These are phyloP conservation scores for Phoma sp. DNA, from an alignment of 2,329 filamentous ascomycete species.

Conservation along the genomic window DNA sequence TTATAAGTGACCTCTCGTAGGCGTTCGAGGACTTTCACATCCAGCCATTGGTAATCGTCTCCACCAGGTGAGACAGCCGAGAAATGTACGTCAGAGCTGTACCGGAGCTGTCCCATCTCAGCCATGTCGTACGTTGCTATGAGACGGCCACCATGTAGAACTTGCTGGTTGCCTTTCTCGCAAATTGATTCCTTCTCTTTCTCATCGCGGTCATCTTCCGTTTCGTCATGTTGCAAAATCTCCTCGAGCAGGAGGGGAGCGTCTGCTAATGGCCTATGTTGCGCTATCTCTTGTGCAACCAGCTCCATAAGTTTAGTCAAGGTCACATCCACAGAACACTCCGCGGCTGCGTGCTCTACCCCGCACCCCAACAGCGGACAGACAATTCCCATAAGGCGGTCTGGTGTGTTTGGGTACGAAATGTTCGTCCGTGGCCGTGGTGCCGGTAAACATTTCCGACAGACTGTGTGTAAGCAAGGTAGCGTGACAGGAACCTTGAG, in stretches of 20 bases:
- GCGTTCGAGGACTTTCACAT: conserved; percentile 59
- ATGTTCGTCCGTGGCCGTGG: conserved; percentile 70
- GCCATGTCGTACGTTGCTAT: conserved; percentile 71
- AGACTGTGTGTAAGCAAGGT: conserved; percentile 81
- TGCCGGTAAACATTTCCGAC: conserved; percentile 74
- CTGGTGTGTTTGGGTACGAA: conserved; percentile 74
- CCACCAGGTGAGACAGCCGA: conserved; percentile 43
- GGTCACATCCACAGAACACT: conserved; percentile 79
- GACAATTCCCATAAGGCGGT: conserved; percentile 71
- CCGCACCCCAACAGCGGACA: conserved; percentile 73
- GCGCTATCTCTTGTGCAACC: conserved; percentile 57
- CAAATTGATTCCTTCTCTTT: conserved; percentile 39
- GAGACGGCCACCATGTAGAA: conserved; percentile 64
- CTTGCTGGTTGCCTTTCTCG: conserved; percentile 42
- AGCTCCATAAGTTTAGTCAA: conserved; percentile 71
- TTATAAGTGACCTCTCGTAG: conserved; percentile 67
- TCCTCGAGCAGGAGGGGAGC: conserved; percentile 52
- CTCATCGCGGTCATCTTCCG: conserved; percentile 45
- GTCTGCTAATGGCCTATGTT: conserved; percentile 43
- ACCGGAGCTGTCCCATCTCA: conserved; percentile 64
- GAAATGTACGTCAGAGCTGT: conserved; percentile 63
- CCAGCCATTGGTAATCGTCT: conserved; percentile 50
- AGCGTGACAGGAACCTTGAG: conserved; percentile 73
- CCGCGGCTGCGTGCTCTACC: conserved; percentile 74
- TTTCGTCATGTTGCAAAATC: conserved; percentile 43